Evolutionary conservation across 2,329 filamentous ascomycete species (phyloP).

Genomic region (Lasiodiplodia hormozganensis): DNA sequence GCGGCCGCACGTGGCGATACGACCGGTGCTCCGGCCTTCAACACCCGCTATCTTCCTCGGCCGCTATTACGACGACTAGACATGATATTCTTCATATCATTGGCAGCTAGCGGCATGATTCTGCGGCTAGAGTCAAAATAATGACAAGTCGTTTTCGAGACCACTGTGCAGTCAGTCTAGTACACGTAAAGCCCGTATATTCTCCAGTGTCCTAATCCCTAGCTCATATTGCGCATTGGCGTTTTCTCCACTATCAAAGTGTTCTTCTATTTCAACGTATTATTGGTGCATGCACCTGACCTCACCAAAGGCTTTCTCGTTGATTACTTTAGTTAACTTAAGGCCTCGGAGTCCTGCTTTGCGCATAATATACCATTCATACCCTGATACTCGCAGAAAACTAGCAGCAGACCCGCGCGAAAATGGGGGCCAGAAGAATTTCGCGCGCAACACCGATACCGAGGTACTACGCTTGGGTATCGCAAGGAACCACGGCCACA

Average conservation of each 20-base stretch:
- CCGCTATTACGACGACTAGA: neutral
- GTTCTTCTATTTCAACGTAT: neutral
- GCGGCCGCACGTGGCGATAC: constrained; percentile 17
- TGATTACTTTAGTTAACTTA: neutral
- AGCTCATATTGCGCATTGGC: neutral
- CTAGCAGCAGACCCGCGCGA: neutral
- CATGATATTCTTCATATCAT: neutral
- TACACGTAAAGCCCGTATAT: neutral
- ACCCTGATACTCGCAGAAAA: neutral
- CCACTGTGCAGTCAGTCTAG: neutral
- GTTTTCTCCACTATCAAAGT: neutral
- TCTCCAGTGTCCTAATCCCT: neutral
- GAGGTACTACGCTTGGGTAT: neutral
- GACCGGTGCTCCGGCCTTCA: neutral
- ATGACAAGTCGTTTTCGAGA: neutral
- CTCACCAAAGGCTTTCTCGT: neutral
- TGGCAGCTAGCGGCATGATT: neutral
- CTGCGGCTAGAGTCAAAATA: neutral
- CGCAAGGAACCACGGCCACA: neutral
- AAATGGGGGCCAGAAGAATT: neutral
- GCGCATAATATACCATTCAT: neutral
- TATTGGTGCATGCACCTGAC: neutral
- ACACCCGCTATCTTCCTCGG: neutral
- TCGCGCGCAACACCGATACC: neutral
- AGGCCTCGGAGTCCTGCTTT: too few relatives aligned